Evolutionary conservation across 768 basidiomycete species (phyloP).

Genomic region (Tulasnella sp.): DNA sequence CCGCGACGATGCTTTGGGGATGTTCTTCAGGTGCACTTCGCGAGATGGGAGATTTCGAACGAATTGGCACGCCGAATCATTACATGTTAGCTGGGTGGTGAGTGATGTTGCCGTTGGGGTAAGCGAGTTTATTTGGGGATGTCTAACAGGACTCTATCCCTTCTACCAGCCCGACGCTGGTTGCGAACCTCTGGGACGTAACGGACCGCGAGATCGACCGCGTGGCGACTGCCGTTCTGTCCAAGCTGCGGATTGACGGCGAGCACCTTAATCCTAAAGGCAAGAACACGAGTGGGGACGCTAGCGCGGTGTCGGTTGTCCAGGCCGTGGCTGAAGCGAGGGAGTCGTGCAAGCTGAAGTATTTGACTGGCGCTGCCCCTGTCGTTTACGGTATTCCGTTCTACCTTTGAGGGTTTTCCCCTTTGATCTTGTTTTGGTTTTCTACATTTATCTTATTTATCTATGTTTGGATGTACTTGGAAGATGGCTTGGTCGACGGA

Average conservation of each 20-base stretch:
- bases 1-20: conserved; percentile 76
- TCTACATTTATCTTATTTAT: conserved; percentile 12
- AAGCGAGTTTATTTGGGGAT: conserved; percentile 6
- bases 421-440: neutral
- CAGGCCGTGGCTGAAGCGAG: conserved; percentile 76
- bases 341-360: conserved; percentile 81
- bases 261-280: neutral
- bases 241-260: conserved; percentile 55
- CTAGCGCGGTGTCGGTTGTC: conserved; percentile 51
- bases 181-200: conserved; percentile 97
- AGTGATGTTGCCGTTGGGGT: conserved; percentile 39
- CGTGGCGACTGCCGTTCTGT: conserved; percentile 79
- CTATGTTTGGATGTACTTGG: neutral
- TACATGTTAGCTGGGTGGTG: conserved; percentile 98
- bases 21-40: conserved; percentile 88
- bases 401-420: conserved; percentile 51
- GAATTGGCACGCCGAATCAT: conserved; percentile 85
- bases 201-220: conserved; percentile 97
- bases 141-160: neutral
- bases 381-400: conserved; percentile 96
- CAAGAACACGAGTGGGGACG: conserved; percentile 27
- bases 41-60: conserved; percentile 93
- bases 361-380: conserved; percentile 91
- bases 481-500: too few species aligned
- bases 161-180: conserved; percentile 69